phyloP scores from a whole-genome alignment of 2,329 filamentous ascomycete species.

The Phaeosphaeria sp. region DNA sequence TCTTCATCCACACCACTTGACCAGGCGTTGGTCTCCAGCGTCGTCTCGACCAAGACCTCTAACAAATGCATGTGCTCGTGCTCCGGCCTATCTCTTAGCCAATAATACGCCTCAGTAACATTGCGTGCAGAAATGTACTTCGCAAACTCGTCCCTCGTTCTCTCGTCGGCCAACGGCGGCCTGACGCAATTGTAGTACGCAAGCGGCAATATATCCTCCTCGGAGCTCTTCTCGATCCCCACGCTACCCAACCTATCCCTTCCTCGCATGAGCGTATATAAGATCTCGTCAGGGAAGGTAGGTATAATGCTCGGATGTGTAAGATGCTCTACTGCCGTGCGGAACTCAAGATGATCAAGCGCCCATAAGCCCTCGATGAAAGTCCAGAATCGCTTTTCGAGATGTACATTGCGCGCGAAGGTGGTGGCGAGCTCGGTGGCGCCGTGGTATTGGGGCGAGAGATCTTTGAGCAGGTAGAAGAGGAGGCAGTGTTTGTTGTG shows the following conservation, averaged over 20 bases:
- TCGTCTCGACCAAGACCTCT: slow-evolving; percentile 64
- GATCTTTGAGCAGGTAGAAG: slow-evolving; percentile 83
- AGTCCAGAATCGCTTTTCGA: slow-evolving; percentile 78
- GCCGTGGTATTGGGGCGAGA: slow-evolving; percentile 58
- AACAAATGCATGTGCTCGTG: slow-evolving; percentile 69
- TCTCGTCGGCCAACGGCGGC: slow-evolving; percentile 70
- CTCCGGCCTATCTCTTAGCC: slow-evolving; percentile 70
- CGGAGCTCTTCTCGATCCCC: slow-evolving; percentile 36
- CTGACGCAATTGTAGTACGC: slow-evolving; percentile 80
- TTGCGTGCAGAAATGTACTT: slow-evolving; percentile 70
- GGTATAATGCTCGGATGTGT: slow-evolving; percentile 80
- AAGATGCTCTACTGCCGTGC: slow-evolving; percentile 72
- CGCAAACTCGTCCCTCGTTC: slow-evolving; percentile 71
- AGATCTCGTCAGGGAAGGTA: slow-evolving; percentile 84
- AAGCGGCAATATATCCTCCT: slow-evolving; percentile 63
- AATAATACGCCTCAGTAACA: slow-evolving; percentile 76
- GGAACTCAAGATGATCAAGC: slow-evolving; percentile 74
- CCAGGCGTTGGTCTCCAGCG: slow-evolving; percentile 28
- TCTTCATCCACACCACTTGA: slow-evolving; percentile 10
- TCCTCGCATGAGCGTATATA: slow-evolving; percentile 68
- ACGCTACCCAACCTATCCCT: slow-evolving; percentile 25
- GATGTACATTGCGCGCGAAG: slow-evolving; percentile 68
- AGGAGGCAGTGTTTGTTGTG: slow-evolving; percentile 84
- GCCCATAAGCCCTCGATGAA: slow-evolving; percentile 85
- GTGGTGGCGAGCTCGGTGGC: slow-evolving; percentile 59